Percentiles rank a stretch among this genome's conserved stretches.
These are phyloP conservation scores for Acacia acuminata DNA, from an alignment of 306 rosid genomes.

Conservation along the genomic window DNA sequence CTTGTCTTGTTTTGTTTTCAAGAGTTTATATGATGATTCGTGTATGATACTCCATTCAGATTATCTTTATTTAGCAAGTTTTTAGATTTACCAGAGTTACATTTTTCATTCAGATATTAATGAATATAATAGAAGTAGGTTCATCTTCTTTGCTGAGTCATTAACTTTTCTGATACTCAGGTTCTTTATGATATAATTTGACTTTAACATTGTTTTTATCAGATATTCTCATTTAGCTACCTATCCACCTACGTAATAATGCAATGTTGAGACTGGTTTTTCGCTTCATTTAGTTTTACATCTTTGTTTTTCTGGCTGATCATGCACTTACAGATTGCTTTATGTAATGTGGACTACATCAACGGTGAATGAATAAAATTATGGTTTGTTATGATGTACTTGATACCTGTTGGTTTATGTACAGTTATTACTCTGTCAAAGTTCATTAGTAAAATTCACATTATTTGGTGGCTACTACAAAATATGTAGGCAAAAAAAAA, in stretches of 20 bases:
- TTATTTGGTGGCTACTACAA: not conserved
- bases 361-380: not conserved
- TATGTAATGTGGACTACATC: no score
- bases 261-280: not conserved
- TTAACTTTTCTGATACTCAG: constrained; percentile 67
- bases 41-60: no score
- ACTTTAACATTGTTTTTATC: no score
- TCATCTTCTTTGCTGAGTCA: constrained; percentile 34
- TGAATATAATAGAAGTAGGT: constrained; percentile 10
- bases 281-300: not conserved
- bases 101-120: constrained; percentile 3
- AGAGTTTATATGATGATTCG: no score
- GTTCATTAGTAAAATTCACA: not conserved
- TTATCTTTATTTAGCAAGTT: not conserved
- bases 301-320: not conserved
- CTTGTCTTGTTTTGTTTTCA: no score
- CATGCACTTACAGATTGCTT: not conserved
- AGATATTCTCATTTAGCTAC: not conserved
- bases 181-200: constrained; percentile 72
- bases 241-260: not conserved
- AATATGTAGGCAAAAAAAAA: no score
- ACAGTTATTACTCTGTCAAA: not conserved
- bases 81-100: constrained; percentile 12
- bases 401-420: not conserved
- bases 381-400: not conserved